phyloP scores from a whole-genome alignment of 345 rosid genomes.

The Aethionema arabicum region DNA sequence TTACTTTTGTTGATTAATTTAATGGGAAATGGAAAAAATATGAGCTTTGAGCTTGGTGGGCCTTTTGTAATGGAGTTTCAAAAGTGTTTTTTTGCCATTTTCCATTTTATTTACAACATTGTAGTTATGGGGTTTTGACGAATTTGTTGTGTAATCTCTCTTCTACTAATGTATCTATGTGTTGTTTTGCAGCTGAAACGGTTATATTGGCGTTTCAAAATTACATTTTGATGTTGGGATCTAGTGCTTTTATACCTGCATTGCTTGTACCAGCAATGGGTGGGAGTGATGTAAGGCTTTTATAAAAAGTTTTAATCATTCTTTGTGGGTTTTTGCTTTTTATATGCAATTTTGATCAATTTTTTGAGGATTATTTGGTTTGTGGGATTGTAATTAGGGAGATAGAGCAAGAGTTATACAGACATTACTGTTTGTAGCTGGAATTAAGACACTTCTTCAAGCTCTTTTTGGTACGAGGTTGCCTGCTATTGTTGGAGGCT shows the following conservation, averaged over 20 bases:
- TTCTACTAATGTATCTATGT: not conserved
- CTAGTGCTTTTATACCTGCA: constrained; percentile 82
- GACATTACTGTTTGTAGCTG: constrained; percentile 83
- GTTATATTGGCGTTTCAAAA: constrained; percentile 84
- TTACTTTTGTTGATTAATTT: not conserved
- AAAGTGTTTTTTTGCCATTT: too few relatives aligned
- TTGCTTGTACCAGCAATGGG: constrained; percentile 91
- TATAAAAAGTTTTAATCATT: not conserved
- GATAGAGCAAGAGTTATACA: constrained; percentile 89
- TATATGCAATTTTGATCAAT: not conserved
- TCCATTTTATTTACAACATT: not conserved
- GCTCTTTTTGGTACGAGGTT: constrained; percentile 85
- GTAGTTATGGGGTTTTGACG: not conserved
- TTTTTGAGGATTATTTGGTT: not conserved
- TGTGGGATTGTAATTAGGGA: constrained; percentile 44
- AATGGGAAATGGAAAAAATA: too few relatives aligned
- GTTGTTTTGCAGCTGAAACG: constrained; percentile 67
- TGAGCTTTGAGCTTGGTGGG: too few relatives aligned
- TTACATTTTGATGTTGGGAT: constrained; percentile 88
- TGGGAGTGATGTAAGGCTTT: constrained; percentile 65
- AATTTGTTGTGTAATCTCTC: too few relatives aligned
- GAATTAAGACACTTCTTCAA: constrained; percentile 87
- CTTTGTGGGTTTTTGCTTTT: not conserved
- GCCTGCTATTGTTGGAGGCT: constrained; percentile 89
- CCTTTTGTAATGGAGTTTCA: too few relatives aligned